These are phyloP conservation scores for Aspergillus sp. DNA, from an alignment of 2,329 filamentous ascomycete genomes.

Conservation along the genomic window DNA sequence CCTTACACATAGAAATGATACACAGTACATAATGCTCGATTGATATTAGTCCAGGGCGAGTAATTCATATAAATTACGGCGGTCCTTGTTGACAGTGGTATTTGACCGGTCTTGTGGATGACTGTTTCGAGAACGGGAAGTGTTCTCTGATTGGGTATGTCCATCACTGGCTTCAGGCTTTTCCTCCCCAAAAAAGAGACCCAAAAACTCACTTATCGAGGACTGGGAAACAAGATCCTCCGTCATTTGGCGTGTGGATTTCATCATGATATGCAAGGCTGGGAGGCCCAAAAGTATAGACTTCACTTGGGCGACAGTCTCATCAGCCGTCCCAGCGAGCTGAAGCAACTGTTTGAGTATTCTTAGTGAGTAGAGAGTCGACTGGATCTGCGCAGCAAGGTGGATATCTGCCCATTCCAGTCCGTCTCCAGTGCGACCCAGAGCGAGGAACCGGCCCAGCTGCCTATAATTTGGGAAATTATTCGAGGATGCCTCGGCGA, in stretches of 20 bases:
- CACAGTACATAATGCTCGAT: no score
- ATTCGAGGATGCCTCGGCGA: constrained; percentile 11
- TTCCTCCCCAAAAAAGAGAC: neutral
- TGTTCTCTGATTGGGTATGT: neutral
- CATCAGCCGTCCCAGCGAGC: constrained; percentile 26
- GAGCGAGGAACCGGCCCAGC: constrained; percentile 27
- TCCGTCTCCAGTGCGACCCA: constrained; percentile 28
- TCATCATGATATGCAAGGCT: constrained; percentile 28
- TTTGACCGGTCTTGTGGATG: neutral
- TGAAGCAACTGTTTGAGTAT: constrained; percentile 55
- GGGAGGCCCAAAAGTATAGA: constrained; percentile 26
- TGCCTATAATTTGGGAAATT: constrained; percentile 15
- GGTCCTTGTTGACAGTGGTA: neutral
- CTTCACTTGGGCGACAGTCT: constrained; percentile 10
- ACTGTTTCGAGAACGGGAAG: neutral
- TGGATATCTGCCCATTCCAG: constrained; percentile 60
- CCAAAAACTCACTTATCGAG: constrained; percentile 6
- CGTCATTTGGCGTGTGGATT: constrained; percentile 21
- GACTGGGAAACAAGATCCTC: constrained; percentile 8
- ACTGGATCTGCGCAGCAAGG: constrained; percentile 59
- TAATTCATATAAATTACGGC: constrained; percentile 13
- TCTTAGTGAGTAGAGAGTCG: constrained; percentile 60
- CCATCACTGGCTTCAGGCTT: neutral
- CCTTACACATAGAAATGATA: no score
- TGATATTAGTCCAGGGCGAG: neutral